A percentile compares a stretch with the other conserved stretches of the same genome.
Conservation (phyloP, 2,329 filamentous ascomycete genomes). For the Fusarium albidum region DNA sequence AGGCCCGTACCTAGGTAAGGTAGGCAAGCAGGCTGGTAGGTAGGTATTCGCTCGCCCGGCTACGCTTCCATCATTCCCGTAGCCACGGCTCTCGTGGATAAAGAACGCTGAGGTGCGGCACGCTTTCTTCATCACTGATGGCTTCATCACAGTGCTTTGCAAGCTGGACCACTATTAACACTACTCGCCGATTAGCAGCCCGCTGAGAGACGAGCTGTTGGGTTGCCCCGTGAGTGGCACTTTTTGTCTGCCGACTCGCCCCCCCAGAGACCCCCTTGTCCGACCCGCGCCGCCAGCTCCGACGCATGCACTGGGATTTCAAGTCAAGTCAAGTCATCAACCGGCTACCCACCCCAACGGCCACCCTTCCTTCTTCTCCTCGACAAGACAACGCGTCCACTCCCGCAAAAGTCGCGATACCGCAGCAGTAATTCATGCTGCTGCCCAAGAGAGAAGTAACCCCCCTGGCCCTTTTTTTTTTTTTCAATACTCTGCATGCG, state of each 20-base stretch:
- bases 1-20: no score
- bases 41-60: constrained; percentile 8
- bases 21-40: neutral
- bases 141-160: neutral
- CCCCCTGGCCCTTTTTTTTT: constrained; percentile 4
- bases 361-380: constrained; percentile 35
- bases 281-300: constrained; percentile 36
- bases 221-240: constrained; percentile 1
- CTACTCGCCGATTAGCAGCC: constrained; percentile 7
- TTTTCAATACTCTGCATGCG: neutral
- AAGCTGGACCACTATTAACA: constrained; percentile 5
- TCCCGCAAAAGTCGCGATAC: constrained; percentile 43
- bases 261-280: constrained; percentile 27
- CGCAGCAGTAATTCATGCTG: constrained; percentile 45
- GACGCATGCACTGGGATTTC: constrained; percentile 24
- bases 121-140: neutral
- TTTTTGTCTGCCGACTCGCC: constrained; percentile 15
- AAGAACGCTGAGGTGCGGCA: constrained; percentile 2
- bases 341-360: constrained; percentile 34
- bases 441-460: constrained; percentile 42
- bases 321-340: constrained; percentile 29
- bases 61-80: neutral
- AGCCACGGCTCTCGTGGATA: neutral
- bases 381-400: constrained; percentile 44
- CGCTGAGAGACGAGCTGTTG: neutral